Percentiles rank a stretch among this genome's conserved stretches.
Conservation (phyloP, 2,329 filamentous ascomycete genomes). For the Mollisia scopiformis region DNA sequence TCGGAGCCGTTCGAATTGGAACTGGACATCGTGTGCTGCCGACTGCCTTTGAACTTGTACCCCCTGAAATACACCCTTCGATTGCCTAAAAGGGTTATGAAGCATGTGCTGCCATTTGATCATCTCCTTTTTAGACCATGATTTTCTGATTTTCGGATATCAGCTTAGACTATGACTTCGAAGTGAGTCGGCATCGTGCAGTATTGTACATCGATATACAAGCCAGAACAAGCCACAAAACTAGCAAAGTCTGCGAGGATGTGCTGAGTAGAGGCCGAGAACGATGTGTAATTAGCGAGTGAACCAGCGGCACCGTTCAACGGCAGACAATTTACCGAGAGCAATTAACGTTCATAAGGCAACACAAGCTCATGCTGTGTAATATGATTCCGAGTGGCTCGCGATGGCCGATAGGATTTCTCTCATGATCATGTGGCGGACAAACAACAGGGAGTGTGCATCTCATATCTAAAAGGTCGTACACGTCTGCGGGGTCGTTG, state of each 20-base stretch:
- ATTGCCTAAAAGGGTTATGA: background rate
- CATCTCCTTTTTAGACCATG: background rate
- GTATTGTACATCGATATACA: background rate
- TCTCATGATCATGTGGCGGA: constrained; percentile 9
- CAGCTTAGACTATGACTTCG: background rate
- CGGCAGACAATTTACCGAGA: background rate
- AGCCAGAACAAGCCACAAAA: background rate
- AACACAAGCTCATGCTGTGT: background rate
- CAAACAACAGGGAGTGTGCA: background rate
- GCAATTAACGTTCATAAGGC: background rate
- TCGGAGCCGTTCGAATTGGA: no score
- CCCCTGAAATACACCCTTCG: background rate
- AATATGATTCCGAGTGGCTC: constrained; percentile 1
- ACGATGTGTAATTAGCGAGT: background rate
- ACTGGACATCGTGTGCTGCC: no score
- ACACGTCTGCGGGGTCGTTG: constrained; percentile 12
- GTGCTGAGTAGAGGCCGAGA: background rate
- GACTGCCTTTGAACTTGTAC: background rate
- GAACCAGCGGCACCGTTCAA: background rate
- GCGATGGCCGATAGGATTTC: background rate
- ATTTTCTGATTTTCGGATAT: background rate
- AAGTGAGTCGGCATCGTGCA: background rate
- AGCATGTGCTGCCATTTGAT: background rate
- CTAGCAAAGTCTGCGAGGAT: background rate
- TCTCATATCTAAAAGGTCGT: constrained; percentile 12